phyloP scores from a whole-genome alignment of 2,329 filamentous ascomycete genomes.

The Colletotrichum lupini region DNA sequence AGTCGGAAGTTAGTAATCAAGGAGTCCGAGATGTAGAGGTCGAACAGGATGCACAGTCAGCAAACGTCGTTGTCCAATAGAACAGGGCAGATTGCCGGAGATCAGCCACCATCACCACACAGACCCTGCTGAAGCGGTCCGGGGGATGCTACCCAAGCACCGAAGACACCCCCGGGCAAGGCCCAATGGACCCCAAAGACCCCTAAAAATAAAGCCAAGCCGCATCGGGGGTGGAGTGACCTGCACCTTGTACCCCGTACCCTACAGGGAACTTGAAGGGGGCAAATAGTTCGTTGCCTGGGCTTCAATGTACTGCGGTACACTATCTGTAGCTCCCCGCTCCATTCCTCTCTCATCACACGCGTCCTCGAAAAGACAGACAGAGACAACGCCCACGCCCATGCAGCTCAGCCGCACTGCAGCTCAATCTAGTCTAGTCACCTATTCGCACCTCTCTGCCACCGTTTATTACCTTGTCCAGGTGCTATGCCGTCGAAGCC shows the following conservation, averaged over 20 bases:
- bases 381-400: not conserved
- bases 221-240: slow-evolving; percentile 9
- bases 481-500: not conserved
- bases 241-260: not conserved
- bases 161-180: not conserved
- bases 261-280: not conserved
- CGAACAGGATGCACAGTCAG: not conserved
- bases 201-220: slow-evolving; percentile 32
- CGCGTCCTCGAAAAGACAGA: not conserved
- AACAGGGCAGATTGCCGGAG: not conserved
- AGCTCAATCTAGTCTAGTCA: slow-evolving; percentile 28
- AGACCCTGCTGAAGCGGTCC: slow-evolving; percentile 27
- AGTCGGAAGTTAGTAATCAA: not conserved
- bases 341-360: not conserved
- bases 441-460: not conserved
- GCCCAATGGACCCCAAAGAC: slow-evolving; percentile 9
- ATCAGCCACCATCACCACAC: slow-evolving; percentile 5
- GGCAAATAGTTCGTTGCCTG: not conserved
- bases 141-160: slow-evolving; percentile 3
- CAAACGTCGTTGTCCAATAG: not conserved
- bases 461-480: slow-evolving; percentile 6
- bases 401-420: slow-evolving; percentile 31
- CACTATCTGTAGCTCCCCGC: not conserved
- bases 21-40: not conserved
- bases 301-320: too few relatives aligned